Percentiles rank a stretch among this genome's conserved stretches.
phyloP scores from a whole-genome alignment of 2,329 filamentous ascomycete genomes.

The Cryoendolithus antarcticus region DNA sequence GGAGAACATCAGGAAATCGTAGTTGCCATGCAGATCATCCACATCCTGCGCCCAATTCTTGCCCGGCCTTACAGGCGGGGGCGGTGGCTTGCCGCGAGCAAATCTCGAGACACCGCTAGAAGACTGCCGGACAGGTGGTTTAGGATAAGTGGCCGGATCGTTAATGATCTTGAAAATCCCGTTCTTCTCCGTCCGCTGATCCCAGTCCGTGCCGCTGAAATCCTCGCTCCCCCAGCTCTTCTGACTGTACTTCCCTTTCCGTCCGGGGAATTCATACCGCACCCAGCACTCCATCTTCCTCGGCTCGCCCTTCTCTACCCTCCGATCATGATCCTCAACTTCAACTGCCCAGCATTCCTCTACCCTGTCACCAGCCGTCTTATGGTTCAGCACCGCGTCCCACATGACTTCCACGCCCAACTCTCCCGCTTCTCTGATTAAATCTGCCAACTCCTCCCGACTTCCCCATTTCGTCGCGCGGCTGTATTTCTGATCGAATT shows the following conservation, averaged over 20 bases:
- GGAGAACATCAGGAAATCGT: slow-evolving; percentile 59
- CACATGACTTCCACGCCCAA: slow-evolving; percentile 49
- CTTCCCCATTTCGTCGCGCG: slow-evolving; percentile 56
- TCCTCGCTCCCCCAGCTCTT: slow-evolving; percentile 56
- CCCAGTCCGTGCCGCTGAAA: slow-evolving; percentile 57
- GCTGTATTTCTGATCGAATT: slow-evolving; percentile 59
- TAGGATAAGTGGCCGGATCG: slow-evolving; percentile 19
- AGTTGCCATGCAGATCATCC: slow-evolving; percentile 53
- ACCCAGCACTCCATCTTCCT: slow-evolving; percentile 58
- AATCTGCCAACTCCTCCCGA: slow-evolving; percentile 45
- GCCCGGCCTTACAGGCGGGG: slow-evolving; percentile 23
- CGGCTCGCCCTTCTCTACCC: slow-evolving; percentile 39
- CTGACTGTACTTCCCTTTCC: slow-evolving; percentile 43
- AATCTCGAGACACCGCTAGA: slow-evolving; percentile 10
- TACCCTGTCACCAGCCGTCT: slow-evolving; percentile 53
- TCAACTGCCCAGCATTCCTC: slow-evolving; percentile 52
- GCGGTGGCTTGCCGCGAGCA: slow-evolving; percentile 6
- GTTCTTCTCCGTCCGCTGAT: slow-evolving; percentile 43
- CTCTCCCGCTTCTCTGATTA: slow-evolving; percentile 40
- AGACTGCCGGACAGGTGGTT: slow-evolving; percentile 6
- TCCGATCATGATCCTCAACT: slow-evolving; percentile 47
- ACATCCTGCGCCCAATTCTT: slow-evolving; percentile 54
- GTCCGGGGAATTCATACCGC: slow-evolving; percentile 52
- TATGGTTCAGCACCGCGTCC: slow-evolving; percentile 63
- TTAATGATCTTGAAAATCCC: slow-evolving; percentile 55